Base-by-base conservation (phyloP, 352 stramenopile species). In the Phytophthora fragariae region DNA sequence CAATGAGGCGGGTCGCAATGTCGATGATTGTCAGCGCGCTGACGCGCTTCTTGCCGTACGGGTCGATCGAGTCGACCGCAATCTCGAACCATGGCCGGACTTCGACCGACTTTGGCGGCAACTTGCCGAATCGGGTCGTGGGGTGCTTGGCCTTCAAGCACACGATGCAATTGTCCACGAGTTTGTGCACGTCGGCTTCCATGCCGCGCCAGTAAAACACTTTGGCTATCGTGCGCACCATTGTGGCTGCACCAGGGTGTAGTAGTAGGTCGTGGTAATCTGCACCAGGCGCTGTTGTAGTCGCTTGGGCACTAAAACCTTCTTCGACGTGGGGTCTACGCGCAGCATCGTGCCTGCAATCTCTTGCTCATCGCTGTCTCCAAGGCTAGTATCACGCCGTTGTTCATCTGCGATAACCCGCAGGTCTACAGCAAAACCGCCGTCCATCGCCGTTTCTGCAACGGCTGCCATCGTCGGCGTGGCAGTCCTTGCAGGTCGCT, bases 11-110 rank as follows among this genome's bases (percentile, higher is more conserved):
- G 12, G 50, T 57, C 24, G 52, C n/a, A 2, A 21, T 68, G 62
- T 68, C 62, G 52, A 68, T 68, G 15, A 68, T 68, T 0, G 21
- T 62, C 2, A 56, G 37, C 1, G 52, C 52, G 5, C 61, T 14
- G 17, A 60, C 47, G 2, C 21, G 35, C 15, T 69, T 17, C 39
- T 57, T 57, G 1, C 39, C 50, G 12, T 50, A 69, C 3, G 15
- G 39, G 2, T 39, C 52, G 9, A 69, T 62, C 0, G 53, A 69
- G 53, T 62, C 53, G 12, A 49, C 41, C 12, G 3, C 41, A 49
- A 49, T 49, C 41, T 70, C 63, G 31, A 35, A 61, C 55, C 53
- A 62, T 1, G 41, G 41, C 52, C 53, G 55, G 0, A 19, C 53
- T 4, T 41, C 33, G n/a, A n/a, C n/a, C n/a, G n/a, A n/a, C n/a